Conservation (phyloP, 257 asterid species). For the Rauvolfia tetraphylla region DNA sequence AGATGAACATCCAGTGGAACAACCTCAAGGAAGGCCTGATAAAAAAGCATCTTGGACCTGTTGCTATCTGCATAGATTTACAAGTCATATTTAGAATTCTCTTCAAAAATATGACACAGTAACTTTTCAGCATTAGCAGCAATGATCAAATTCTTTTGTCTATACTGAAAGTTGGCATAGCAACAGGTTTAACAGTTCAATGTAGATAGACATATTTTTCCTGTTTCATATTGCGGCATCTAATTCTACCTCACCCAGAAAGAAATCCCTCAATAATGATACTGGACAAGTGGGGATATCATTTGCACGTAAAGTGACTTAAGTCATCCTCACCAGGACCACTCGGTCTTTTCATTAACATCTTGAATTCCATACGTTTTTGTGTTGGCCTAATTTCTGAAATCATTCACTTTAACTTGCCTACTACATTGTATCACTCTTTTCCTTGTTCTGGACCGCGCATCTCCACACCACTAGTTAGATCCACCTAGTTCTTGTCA, state of each 20-base stretch:
- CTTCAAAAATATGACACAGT: background rate
- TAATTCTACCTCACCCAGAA: background rate
- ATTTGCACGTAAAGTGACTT: background rate
- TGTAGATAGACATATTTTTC: background rate
- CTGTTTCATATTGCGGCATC: background rate
- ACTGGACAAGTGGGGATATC: background rate
- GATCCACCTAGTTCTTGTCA: background rate
- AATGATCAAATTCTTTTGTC: background rate
- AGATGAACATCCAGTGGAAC: background rate
- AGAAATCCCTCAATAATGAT: background rate
- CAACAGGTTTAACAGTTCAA: background rate
- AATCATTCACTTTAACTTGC: background rate
- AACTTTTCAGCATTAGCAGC: background rate
- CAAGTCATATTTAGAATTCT: background rate
- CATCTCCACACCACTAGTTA: background rate
- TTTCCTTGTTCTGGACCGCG: constrained; percentile 1
- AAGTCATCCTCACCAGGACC: background rate
- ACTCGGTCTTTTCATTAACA: background rate
- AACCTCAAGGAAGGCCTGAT: background rate
- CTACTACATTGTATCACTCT: background rate
- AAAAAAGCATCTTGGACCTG: background rate
- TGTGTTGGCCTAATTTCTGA: background rate
- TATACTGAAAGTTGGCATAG: background rate
- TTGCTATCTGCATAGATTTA: background rate
- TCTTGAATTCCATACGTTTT: background rate